These are phyloP conservation scores for Sistotremastrum niveocremeum DNA, from an alignment of 768 basidiomycete species.

Conservation along the genomic window DNA sequence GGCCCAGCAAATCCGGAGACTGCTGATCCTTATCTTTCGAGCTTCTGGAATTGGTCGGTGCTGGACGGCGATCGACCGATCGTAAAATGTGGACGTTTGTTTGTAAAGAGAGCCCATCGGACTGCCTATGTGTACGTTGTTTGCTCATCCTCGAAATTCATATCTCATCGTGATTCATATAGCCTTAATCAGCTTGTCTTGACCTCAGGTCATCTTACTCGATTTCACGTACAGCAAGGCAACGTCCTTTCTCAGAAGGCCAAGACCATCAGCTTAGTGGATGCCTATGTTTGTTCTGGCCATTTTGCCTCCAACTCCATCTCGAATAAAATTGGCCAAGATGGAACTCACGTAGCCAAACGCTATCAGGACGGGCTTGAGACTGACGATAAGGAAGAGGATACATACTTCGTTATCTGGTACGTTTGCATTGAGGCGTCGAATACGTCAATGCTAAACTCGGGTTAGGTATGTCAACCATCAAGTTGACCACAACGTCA, in stretches of 20 bases:
- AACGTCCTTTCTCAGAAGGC: constrained; percentile 42
- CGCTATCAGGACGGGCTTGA: constrained; percentile 87
- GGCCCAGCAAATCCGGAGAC: constrained; percentile 38
- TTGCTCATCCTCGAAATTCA: background rate
- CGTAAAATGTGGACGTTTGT: constrained; percentile 58
- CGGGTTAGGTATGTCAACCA: too few relatives aligned
- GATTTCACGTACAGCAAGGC: constrained; percentile 50
- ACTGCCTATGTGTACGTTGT: constrained; percentile 65
- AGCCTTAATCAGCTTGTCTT: constrained; percentile 67
- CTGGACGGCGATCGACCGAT: constrained; percentile 69
- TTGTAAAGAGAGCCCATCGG: constrained; percentile 51
- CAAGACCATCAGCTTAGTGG: constrained; percentile 47
- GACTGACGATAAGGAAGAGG: constrained; percentile 76
- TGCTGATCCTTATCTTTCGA: constrained; percentile 41
- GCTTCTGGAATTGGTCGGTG: constrained; percentile 80
- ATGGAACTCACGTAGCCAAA: constrained; percentile 47
- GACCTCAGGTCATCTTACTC: constrained; percentile 58
- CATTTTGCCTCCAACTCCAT: constrained; percentile 59
- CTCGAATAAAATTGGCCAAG: constrained; percentile 39
- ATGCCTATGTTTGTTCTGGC: constrained; percentile 81
- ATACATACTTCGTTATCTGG: constrained; percentile 75
- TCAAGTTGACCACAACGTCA: too few relatives aligned
- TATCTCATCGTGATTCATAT: background rate
- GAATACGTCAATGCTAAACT: constrained; percentile 14
- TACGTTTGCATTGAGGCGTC: constrained; percentile 30